Percentiles rank a stretch among this genome's conserved stretches.
phyloP scores from a whole-genome alignment of 2,329 filamentous ascomycete species.

The Claviceps purpurea region DNA sequence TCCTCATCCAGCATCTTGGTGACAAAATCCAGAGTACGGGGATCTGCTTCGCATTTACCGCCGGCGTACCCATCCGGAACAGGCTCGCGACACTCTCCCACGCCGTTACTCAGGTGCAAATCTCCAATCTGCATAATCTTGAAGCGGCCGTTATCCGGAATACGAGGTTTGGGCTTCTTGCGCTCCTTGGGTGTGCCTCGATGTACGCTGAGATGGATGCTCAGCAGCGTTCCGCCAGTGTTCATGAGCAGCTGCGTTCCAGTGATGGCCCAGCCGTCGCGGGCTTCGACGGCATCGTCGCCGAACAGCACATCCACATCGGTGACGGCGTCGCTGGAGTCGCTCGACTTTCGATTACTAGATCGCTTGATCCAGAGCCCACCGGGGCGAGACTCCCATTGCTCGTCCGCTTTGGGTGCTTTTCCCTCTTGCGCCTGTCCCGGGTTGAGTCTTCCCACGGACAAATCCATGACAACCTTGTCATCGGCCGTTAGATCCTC shows the following conservation, averaged over 20 bases:
- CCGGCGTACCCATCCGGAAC: slow-evolving; percentile 59
- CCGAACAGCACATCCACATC: slow-evolving; percentile 80
- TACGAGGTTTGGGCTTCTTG: slow-evolving; percentile 59
- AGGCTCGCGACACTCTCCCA: slow-evolving; percentile 76
- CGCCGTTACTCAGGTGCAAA: slow-evolving; percentile 80
- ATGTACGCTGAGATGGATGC: slow-evolving; percentile 65
- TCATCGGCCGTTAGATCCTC: slow-evolving; percentile 65
- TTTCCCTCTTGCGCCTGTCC: slow-evolving; percentile 11
- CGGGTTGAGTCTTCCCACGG: slow-evolving; percentile 61
- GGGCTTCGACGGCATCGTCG: slow-evolving; percentile 79
- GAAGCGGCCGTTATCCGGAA: slow-evolving; percentile 82
- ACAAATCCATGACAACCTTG: slow-evolving; percentile 66
- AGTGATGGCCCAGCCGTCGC: slow-evolving; percentile 70
- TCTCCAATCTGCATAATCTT: slow-evolving; percentile 97
- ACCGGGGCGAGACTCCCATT: slow-evolving; percentile 65
- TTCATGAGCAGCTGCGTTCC: slow-evolving; percentile 63
- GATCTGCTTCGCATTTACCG: slow-evolving; percentile 79
- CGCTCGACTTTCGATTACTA: slow-evolving; percentile 56
- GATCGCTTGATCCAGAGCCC: slow-evolving; percentile 77
- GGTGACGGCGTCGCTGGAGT: slow-evolving; percentile 62
- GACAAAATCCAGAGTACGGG: slow-evolving; percentile 82
- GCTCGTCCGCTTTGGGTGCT: slow-evolving; percentile 30
- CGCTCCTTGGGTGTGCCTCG: slow-evolving; percentile 52
- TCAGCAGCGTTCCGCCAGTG: slow-evolving; percentile 44
- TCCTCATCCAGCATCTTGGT: slow-evolving; percentile 76